A percentile compares a stretch with the other conserved stretches of the same genome.
Conservation (phyloP, 371 early-diverging fungal species). For the Mortierella polycephala region DNA sequence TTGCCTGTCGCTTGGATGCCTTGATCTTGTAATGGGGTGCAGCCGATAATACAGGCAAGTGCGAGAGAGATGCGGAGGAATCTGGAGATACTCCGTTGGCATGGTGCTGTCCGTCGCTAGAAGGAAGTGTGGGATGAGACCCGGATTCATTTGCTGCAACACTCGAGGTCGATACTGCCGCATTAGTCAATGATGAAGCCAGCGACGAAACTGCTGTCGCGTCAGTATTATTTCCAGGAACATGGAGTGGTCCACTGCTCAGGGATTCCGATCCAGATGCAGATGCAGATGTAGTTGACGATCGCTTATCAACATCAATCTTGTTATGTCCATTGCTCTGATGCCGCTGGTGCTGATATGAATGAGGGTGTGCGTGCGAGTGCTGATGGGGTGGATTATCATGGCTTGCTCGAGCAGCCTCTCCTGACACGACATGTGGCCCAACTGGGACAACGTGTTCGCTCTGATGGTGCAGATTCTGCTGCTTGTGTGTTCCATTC, state of each 20-base stretch:
- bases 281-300: conserved; percentile 1
- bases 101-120: too few relatives aligned
- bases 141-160: not conserved
- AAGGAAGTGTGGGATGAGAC: too few relatives aligned
- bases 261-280: not conserved
- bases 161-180: not conserved
- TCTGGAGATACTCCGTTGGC: too few relatives aligned
- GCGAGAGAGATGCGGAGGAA: not conserved
- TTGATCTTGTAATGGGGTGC: conserved; percentile 17
- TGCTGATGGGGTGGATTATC: not conserved
- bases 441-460: conserved; percentile 10
- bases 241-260: not conserved
- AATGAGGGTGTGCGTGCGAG: conserved; percentile 1
- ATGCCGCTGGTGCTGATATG: conserved; percentile 8
- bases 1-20: conserved; percentile 28
- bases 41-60: conserved; percentile 15
- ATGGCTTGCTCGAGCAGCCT: conserved; percentile 6
- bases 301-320: conserved; percentile 32
- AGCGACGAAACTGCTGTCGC: conserved; percentile 1
- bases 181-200: conserved; percentile 2
- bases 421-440: not conserved
- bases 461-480: conserved; percentile 15
- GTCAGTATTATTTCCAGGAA: not conserved
- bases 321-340: conserved; percentile 34
- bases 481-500: conserved; percentile 15